Conservation (phyloP, 305 asterid genomes). For the Plantago coronopus region DNA sequence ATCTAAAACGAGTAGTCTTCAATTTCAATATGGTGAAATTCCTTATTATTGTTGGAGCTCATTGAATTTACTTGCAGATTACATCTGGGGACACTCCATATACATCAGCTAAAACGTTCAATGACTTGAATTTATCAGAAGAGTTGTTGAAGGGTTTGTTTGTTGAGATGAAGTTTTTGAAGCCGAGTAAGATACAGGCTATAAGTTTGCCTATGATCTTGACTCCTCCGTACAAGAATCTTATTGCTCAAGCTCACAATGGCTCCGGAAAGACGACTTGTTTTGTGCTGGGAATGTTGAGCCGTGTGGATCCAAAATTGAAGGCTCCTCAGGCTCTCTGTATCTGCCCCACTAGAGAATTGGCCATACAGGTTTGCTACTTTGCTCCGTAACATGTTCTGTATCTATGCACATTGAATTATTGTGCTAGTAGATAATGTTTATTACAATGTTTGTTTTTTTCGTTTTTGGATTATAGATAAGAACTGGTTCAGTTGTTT, state of each 20-base stretch:
- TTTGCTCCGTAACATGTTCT: conserved; percentile 20
- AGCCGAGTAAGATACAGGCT: conserved; percentile 79
- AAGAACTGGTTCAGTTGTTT: no score
- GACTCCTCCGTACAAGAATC: conserved; percentile 72
- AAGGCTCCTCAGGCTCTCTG: conserved; percentile 87
- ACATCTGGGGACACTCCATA: conserved; percentile 68
- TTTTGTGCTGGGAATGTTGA: conserved; percentile 93
- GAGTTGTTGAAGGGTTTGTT: conserved; percentile 77
- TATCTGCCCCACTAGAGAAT: conserved; percentile 91
- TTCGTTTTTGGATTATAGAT: no score
- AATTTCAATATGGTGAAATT: neutral
- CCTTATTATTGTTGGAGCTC: neutral
- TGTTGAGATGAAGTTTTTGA: conserved; percentile 73
- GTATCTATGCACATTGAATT: neutral
- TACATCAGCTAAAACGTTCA: conserved; percentile 68
- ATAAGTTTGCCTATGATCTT: conserved; percentile 88
- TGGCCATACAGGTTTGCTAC: conserved; percentile 74
- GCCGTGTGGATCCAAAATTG: conserved; percentile 68
- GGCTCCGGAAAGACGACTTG: conserved; percentile 98
- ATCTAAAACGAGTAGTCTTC: no score
- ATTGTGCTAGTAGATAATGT: neutral
- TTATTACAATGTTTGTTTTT: neutral
- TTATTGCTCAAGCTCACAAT: conserved; percentile 93
- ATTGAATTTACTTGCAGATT: no score
- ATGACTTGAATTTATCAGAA: conserved; percentile 67